Evolutionary conservation across 2,329 filamentous ascomycete genomes (phyloP).

Genomic region (Trichoderma arundinaceum): DNA sequence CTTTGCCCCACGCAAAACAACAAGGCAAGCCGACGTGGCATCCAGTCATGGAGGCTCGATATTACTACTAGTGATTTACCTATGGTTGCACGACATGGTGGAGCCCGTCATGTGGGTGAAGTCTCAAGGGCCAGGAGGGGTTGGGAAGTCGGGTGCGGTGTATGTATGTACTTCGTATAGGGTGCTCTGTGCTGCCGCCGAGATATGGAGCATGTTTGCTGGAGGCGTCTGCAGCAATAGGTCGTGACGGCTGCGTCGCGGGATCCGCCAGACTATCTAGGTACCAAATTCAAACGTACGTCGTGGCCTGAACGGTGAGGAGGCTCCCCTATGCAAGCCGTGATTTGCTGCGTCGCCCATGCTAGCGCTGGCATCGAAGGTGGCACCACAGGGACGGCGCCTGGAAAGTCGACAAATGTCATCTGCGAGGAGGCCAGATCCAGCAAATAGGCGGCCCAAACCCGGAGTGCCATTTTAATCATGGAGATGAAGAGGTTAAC

Average conservation of each 20-base stretch:
- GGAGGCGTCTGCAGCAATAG: background rate
- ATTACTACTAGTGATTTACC: background rate
- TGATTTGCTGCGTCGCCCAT: slow-evolving; percentile 26
- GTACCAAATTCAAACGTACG: slow-evolving; percentile 3
- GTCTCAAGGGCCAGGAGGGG: background rate
- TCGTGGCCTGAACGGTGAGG: background rate
- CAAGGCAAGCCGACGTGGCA: slow-evolving; percentile 23
- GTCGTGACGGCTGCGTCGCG: background rate
- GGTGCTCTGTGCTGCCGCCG: background rate
- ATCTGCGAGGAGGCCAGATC: slow-evolving; percentile 10
- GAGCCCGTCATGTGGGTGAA: slow-evolving; percentile 14
- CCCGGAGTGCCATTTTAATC: background rate
- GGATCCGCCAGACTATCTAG: slow-evolving; percentile 7
- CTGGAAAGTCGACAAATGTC: background rate
- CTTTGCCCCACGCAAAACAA: slow-evolving; percentile 14
- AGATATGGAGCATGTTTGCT: background rate
- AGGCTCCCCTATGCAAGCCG: slow-evolving; percentile 11
- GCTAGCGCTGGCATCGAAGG: slow-evolving; percentile 25
- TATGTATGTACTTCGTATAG: no score
- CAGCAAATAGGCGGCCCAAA: background rate
- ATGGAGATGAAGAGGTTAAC: slow-evolving; percentile 13
- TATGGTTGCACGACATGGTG: slow-evolving; percentile 14
- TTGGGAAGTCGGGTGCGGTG: no score
- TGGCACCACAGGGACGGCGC: slow-evolving; percentile 18
- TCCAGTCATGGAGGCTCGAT: slow-evolving; percentile 13